Evolutionary conservation across 1,284 basidiomycete species (phyloP).

Genomic region (Marasmius tenuissimus): DNA sequence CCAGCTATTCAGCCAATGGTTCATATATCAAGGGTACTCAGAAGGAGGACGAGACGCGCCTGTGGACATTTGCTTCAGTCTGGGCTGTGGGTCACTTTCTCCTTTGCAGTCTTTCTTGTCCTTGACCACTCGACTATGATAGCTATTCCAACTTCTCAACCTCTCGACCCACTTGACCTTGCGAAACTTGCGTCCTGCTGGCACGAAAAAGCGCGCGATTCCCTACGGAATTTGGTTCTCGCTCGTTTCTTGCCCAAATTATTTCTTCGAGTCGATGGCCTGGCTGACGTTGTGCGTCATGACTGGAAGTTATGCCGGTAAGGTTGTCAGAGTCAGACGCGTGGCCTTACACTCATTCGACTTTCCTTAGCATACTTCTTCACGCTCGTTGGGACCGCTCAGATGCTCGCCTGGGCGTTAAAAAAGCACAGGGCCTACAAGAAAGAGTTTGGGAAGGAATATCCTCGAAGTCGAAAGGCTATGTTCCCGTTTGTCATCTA

Average conservation of each 20-base stretch:
- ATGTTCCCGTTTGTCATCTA: conserved; percentile 76
- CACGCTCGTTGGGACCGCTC: conserved; percentile 60
- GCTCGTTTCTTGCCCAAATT: conserved; percentile 89
- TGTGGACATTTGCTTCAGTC: conserved; percentile 65
- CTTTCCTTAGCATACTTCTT: conserved; percentile 66
- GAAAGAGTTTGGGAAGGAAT: conserved; percentile 90
- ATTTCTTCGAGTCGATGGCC: conserved; percentile 87
- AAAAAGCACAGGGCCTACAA: conserved; percentile 93
- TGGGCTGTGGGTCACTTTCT: conserved; percentile 66
- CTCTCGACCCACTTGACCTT: conserved; percentile 82
- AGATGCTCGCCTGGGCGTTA: conserved; percentile 88
- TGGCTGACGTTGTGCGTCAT: conserved; percentile 79
- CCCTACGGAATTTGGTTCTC: conserved; percentile 89
- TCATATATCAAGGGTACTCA: conserved; percentile 67
- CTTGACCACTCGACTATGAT: conserved; percentile 4
- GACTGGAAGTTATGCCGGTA: conserved; percentile 80
- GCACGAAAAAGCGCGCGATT: conserved; percentile 80
- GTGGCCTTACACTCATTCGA: not conserved
- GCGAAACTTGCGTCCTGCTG: conserved; percentile 79
- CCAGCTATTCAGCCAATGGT: conserved; percentile 60
- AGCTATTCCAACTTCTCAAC: conserved; percentile 92
- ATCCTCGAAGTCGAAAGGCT: conserved; percentile 74
- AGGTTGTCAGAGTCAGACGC: conserved; percentile 24
- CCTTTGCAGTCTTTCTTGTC: conserved; percentile 1
- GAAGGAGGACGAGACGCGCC: conserved; percentile 67